Base-by-base conservation (phyloP, 257 asterid genomes). In the Vinca minor region DNA sequence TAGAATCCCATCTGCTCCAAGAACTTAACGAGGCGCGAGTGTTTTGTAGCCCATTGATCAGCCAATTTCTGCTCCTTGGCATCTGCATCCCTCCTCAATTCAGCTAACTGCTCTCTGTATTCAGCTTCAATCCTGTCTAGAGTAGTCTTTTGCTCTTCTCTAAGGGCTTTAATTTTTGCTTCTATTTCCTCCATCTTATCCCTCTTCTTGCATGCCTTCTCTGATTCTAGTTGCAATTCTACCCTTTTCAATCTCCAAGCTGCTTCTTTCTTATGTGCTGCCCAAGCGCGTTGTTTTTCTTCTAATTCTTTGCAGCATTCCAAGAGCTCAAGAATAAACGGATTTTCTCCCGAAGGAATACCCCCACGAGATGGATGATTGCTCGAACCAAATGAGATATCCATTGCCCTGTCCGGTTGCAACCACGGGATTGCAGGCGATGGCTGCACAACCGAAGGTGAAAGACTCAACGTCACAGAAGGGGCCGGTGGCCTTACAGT, bases 41-140 rank as follows among this genome's bases (percentile, higher is more conserved):
- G 95, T 77, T 85, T 92, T 0, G 89, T 83, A 2, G 91, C 83
- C 98, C 97, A 92, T 49, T 89, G 97, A 74, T 92, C 97, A 0
- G 94, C 91, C 73, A 92, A 63, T 62, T 92, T 89, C 81, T 85
- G 96, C 76, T 92, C 98, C 67, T 89, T 92, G 15, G 76, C 78
- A 54, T 92, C 97, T 0, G 98, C 97, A 48, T 92, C 98, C 60
- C 93, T 76, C 69, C 96, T 81, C 75, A 92, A 59, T 5, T 95
- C 94, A 0, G 86, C 88, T 4, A 92, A 50, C 76, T 92, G 96
- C 36, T 92, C 97, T 34, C 83, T 74, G 58, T 84, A 89, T 23
- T 92, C 97, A 0, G 83, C 80, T 69, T 92, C 97, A 6, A 92
- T 89, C 9, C 87, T 62, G n/a, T 89, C 96, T 2, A 89, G 62